Base-by-base conservation (phyloP, 2,329 filamentous ascomycete genomes). In the Pseudogymnoascus sp. region DNA sequence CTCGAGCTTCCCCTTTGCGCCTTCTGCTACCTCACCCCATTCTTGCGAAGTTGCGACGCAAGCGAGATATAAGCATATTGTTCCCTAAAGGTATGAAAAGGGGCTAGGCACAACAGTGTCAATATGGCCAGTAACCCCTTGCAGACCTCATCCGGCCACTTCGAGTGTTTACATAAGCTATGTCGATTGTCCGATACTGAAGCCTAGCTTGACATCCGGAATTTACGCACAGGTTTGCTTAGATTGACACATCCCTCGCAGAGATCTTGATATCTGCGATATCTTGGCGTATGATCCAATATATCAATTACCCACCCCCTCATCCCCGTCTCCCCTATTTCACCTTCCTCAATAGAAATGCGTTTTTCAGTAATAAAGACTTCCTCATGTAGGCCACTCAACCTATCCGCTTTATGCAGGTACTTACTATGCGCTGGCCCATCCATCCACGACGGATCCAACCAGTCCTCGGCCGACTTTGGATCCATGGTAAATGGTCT, bases 271-370 rank as follows among this genome's bases (percentile, higher is more conserved):
- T 55, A 33, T 5, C 49, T 55, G 25, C 1, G 49, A 31, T 55
- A 55, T 55, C 6, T 33, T n/a, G 25, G 9, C 5, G 3, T 33
- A 55, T 55, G 25, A 33, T 55, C 49, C 49, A 25, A 14, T 5
- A 65, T 64, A 33, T 64, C 64, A 35, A 65, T 25, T 4, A 61
- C 38, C 64, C 63, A 65, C 8, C 59, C 43, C 16, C 18, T 63
- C 25, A 60, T 55, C 2, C 49, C 49, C 2, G n/a, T 55, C 3
- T 60, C 40, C 7, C 38, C 59, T 6, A 64, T 38, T 3, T 59
- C 43, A 8, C 59, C 45, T n/a, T 61, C 59, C 11, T 28, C 28
- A 37, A 65, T 64, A 5, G 61, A 64, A 14, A 65, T 52, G 6
- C 59, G 52, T 12, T 11, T 43, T 2, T 4, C 11, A 18, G 40